Evolutionary conservation across 2,329 filamentous ascomycete species (phyloP), one percentile per base, ranked within the genome.

Genomic region (Pestalotiopsis fici): DNA sequence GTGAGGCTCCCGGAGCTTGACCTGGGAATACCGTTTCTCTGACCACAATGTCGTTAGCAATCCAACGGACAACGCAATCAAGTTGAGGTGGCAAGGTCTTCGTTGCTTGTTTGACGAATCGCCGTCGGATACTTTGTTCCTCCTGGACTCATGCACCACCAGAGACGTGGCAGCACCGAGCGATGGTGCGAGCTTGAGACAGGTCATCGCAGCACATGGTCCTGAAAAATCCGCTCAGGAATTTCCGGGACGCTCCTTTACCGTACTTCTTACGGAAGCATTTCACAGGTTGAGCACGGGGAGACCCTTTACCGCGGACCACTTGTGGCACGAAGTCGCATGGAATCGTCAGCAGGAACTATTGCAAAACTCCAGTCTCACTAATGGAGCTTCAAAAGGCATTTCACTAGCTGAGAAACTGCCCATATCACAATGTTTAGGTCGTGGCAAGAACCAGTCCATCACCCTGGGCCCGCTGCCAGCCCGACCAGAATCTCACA

Each of bases 31-130:
- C 31, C 59, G 13, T 25, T 43, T 57, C 77, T 79, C 82, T 85
- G 75, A 86, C 74, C 69, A 70, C 66, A 43, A 57, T 72, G 59
- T 64, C 75, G 55, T n/a, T 47, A 91, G 89, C 78, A 87, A 88
- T 77, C 69, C 83, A 57, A 82, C 83, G 59, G 85, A 87, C 69
- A 86, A 89, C 74, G 84, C 88, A n/a, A 81, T 87, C 37, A 88
- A 85, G 76, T 79, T 91, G 31, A 90, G 87, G 72, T 91, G 89
- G 88, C 85, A 86, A 70, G 86, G 86, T n/a, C 83, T 91, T 2
- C 85, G 87, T 66, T 89, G 85, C 73, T 78, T 90, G 18, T 84
- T 91, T 63, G 88, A 91, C 70, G 88, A 91, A 74, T 85, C 87
- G 2, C 85, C 86, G 69, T 89, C 88, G 3, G 89, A 91, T 74